Base-by-base conservation (phyloP, 73 alveolate species). In the Paramecium tetraurelia region DNA sequence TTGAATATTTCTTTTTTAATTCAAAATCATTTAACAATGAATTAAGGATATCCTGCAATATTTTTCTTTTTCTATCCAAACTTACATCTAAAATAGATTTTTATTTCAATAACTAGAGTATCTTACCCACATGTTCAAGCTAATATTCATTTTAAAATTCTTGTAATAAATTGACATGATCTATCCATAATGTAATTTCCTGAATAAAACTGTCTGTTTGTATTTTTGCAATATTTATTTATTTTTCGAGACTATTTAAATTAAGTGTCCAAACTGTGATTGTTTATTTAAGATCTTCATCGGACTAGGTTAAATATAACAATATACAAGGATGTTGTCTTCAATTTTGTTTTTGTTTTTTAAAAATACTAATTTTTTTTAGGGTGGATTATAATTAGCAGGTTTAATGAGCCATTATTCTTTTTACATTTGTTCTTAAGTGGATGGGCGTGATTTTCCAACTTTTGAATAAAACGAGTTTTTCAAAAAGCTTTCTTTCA, bases 341-440 rank as follows among this genome's bases (percentile, higher is more conserved):
- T 77, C 89, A 9, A 77, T 77, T 20, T 18, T 46, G 35, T 77
- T 77, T 46, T 77, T 77, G 21, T 77, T 77, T 43, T 40, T 77
- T 77, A 77, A 46, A 31, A 77, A 77, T 43, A 77, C 22, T 22
- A 46, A 46, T 12, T 77, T 20, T 31, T 71, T 71, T 9, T 71
- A 50, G n/a, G 63, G 63, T n/a, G 63, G 29, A 77, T 20, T 40
- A 27, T 40, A 43, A 43, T 46, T 59, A 21, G 22, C 50, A 35
- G 89, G 89, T 43, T 77, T 77, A 21, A 77, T 24, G 14, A 80
- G 22, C 90, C 77, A 80, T 24, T 27, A 80, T 80, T 80, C 70
- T 46, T 27, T 24, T 24, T 80, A n/a, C 2, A 44, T 29, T 9
- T 1, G 4, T 43, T 48, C 76, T 35, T 46, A 11, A 20, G 46